Percentiles rank a stretch among this genome's conserved stretches.
Conservation (phyloP, 805 yeast species). For the Soucietia sequanensis region DNA sequence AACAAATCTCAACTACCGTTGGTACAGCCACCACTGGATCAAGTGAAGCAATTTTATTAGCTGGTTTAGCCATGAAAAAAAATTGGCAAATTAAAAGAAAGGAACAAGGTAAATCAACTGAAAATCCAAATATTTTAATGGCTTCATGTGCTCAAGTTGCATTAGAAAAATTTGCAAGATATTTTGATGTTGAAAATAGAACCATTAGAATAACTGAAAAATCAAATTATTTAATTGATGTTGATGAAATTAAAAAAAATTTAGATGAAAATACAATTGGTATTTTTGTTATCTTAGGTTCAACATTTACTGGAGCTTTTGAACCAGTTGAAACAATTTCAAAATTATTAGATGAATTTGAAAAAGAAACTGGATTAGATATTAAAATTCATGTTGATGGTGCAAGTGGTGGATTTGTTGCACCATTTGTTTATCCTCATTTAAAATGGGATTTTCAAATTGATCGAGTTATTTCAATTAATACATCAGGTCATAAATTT, state of each 20-base stretch:
- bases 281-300: slow-evolving; percentile 81
- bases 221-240: slow-evolving; percentile 65
- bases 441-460: slow-evolving; percentile 81
- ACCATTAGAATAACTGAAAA: slow-evolving; percentile 62
- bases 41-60: slow-evolving; percentile 90
- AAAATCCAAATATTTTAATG: slow-evolving; percentile 83
- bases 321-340: slow-evolving; percentile 68
- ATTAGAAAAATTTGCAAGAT: slow-evolving; percentile 88
- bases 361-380: slow-evolving; percentile 61
- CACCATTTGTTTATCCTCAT: slow-evolving; percentile 78
- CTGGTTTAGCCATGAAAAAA: slow-evolving; percentile 90
- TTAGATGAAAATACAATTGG: slow-evolving; percentile 94
- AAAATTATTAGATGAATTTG: slow-evolving; percentile 65
- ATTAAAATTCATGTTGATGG: slow-evolving; percentile 92
- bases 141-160: slow-evolving; percentile 94
- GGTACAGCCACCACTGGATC: slow-evolving; percentile 96
- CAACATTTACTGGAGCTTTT: slow-evolving; percentile 91
- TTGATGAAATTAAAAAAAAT: slow-evolving; percentile 54
- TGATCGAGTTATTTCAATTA: slow-evolving; percentile 77
- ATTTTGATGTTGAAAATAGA: slow-evolving; percentile 88
- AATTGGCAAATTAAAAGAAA: slow-evolving; percentile 73
- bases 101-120: slow-evolving; percentile 56
- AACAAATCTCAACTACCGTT: slow-evolving; percentile 43
- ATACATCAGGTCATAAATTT: slow-evolving; percentile 90
- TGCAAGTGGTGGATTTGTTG: slow-evolving; percentile 87